Evolutionary conservation across 2,329 filamentous ascomycete species (phyloP).

Genomic region (Aspergillus sclerotialis): DNA sequence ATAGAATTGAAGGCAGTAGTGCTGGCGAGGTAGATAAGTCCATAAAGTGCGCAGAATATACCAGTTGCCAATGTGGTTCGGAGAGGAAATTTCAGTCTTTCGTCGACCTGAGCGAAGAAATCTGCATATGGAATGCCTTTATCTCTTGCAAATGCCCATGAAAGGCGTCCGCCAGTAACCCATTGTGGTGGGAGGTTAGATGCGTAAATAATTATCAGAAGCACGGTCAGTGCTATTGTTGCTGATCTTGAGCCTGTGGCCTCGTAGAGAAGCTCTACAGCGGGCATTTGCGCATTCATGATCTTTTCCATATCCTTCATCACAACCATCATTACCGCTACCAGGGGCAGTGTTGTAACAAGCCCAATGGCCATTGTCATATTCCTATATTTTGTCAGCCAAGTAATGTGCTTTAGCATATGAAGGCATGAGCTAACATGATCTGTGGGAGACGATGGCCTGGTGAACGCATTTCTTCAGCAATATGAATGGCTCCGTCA

Average conservation of each 20-base stretch:
- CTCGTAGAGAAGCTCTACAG: conserved; percentile 12
- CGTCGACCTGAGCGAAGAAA: conserved; percentile 9
- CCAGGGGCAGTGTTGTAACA: background rate
- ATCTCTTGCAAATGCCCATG: conserved; percentile 10
- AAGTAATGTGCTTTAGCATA: too few species aligned
- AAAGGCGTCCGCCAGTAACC: conserved; percentile 7
- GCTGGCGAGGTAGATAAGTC: conserved; percentile 16
- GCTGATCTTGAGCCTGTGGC: too few species aligned
- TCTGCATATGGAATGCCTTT: conserved; percentile 6
- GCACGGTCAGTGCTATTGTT: too few species aligned
- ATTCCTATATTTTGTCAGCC: too few species aligned
- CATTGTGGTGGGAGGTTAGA: conserved; percentile 11
- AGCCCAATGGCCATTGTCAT: conserved; percentile 1
- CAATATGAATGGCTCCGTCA: conserved; percentile 13
- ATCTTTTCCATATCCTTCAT: conserved; percentile 11
- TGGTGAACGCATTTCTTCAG: conserved; percentile 9
- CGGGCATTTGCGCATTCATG: conserved; percentile 6
- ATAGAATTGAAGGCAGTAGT: conserved; percentile 34
- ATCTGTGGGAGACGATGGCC: conserved; percentile 3
- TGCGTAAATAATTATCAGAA: too few species aligned
- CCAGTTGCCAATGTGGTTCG: conserved; percentile 38
- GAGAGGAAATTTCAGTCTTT: conserved; percentile 20
- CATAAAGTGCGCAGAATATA: conserved; percentile 39
- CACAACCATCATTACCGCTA: conserved; percentile 2
- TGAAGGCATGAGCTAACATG: too few species aligned